Evolutionary conservation across 1,139 yeast genomes (phyloP).

Genomic region (Pichia kudriavzevii): DNA sequence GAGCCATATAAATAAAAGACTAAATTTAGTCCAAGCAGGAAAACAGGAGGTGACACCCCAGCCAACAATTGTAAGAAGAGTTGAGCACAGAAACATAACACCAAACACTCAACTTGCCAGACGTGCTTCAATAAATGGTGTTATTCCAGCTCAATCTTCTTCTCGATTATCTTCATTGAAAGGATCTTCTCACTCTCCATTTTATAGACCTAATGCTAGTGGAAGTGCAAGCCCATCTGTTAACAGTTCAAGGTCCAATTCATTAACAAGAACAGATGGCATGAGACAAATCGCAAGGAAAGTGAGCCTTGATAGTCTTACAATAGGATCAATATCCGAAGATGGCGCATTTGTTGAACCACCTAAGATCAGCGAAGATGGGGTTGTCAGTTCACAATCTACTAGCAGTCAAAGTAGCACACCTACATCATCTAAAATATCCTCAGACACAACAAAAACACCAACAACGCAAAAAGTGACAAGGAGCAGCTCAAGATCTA

Average conservation of each 20-base stretch:
- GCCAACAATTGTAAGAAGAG: background rate
- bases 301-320: background rate
- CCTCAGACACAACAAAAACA: background rate
- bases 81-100: background rate
- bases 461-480: constrained; percentile 3
- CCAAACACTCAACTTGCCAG: background rate
- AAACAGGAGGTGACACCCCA: constrained; percentile 1
- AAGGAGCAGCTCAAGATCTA: constrained; percentile 16
- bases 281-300: background rate
- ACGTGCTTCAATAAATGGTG: constrained; percentile 4
- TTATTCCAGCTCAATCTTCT: background rate
- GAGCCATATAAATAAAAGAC: background rate
- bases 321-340: constrained; percentile 1
- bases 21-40: constrained; percentile 1
- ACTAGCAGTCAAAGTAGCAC: constrained; percentile 2
- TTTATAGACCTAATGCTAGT: constrained; percentile 1
- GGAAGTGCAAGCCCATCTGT: constrained; percentile 1
- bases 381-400: constrained; percentile 1
- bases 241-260: constrained; percentile 6
- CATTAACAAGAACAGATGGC: constrained; percentile 10
- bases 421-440: constrained; percentile 8
- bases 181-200: constrained; percentile 6
- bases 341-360: constrained; percentile 5
- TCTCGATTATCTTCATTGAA: constrained; percentile 7
- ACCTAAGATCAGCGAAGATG: no score